Evolutionary conservation across 768 basidiomycete species (phyloP).

Genomic region (Pisolithus tinctorius): DNA sequence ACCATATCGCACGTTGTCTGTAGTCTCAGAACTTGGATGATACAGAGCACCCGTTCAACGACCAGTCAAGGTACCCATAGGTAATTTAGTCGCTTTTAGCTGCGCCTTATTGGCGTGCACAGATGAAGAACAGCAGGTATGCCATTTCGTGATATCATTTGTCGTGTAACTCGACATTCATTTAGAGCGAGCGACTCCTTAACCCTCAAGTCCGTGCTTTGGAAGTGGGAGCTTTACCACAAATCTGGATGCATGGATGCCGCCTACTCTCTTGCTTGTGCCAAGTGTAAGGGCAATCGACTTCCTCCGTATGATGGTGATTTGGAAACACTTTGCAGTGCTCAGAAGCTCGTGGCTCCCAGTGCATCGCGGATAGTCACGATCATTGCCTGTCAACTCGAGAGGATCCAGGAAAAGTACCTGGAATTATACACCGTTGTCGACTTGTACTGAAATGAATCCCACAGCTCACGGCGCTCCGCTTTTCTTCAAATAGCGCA

Average conservation of each 20-base stretch:
- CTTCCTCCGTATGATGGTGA: not conserved
- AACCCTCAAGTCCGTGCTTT: conserved; percentile 48
- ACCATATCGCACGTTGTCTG: not conserved
- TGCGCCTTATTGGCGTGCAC: conserved; percentile 43
- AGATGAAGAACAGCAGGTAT: conserved; percentile 37
- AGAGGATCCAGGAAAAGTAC: conserved; percentile 46
- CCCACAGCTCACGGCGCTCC: conserved; percentile 31
- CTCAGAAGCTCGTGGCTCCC: conserved; percentile 47
- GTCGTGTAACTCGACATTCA: not conserved
- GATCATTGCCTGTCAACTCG: conserved; percentile 53
- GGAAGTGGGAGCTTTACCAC: conserved; percentile 41
- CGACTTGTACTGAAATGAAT: conserved; percentile 3
- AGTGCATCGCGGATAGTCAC: conserved; percentile 47
- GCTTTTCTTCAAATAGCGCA: conserved; percentile 40
- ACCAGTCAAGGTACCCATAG: conserved; percentile 66
- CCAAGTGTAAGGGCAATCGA: conserved; percentile 35
- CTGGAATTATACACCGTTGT: conserved; percentile 13
- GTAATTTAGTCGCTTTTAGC: conserved; percentile 48
- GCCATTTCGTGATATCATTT: not conserved
- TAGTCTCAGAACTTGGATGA: not conserved
- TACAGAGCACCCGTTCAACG: conserved; percentile 49
- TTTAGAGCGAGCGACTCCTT: conserved; percentile 40
- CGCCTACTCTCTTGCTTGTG: conserved; percentile 43
- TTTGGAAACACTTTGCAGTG: conserved; percentile 30
- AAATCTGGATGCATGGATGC: conserved; percentile 50